Base-by-base conservation (phyloP, 1,284 basidiomycete species). In the Spongiforma sp. region DNA sequence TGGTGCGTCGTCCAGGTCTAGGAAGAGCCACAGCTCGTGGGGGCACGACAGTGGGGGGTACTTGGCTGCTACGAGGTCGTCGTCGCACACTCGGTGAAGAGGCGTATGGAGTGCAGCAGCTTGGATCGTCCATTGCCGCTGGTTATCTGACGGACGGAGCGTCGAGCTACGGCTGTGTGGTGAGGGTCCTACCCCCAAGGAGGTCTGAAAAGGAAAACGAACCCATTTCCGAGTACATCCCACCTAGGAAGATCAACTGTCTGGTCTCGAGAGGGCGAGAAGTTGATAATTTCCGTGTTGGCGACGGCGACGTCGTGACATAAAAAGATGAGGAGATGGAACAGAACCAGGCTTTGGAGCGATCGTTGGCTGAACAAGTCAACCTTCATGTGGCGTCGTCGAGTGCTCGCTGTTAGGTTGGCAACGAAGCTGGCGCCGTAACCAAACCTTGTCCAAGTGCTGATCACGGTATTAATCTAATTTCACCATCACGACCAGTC, bases 241-340 rank as follows among this genome's bases (percentile, higher is more conserved):
- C 69, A 67, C n/a, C n/a, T n/a, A 26, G 75, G 62, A 54, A 78
- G 48, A 61, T 69, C 65, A 15, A 67, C 65, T 33, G 71, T 59
- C 32, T 65, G 60, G 37, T 69, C 65, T 32, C 75, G 68, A 26
- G 72, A 70, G 34, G 80, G 78, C 32, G 73, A 75, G 71, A 90
- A 88, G 73, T 87, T 88, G 70, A 85, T 74, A 63, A 90, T 89
- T 76, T 91, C 88, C 36, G 89, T 91, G 75, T 91, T 90, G 26
- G 82, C 87, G n/a, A n/a, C n/a, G 57, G 76, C 66, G 36, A 67
- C 77, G 39, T 61, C 50, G 65, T 77, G 72, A 67, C 68, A 76
- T 67, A 69, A 66, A 55, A 76, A 60, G 59, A 37, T 65, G 1
- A 78, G 57, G 33, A 72, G 43, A 64, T 36, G 57, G 56, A 65